phyloP scores from a whole-genome alignment of 192 early-diverging fungal genomes.

The Coemansia sp. region DNA sequence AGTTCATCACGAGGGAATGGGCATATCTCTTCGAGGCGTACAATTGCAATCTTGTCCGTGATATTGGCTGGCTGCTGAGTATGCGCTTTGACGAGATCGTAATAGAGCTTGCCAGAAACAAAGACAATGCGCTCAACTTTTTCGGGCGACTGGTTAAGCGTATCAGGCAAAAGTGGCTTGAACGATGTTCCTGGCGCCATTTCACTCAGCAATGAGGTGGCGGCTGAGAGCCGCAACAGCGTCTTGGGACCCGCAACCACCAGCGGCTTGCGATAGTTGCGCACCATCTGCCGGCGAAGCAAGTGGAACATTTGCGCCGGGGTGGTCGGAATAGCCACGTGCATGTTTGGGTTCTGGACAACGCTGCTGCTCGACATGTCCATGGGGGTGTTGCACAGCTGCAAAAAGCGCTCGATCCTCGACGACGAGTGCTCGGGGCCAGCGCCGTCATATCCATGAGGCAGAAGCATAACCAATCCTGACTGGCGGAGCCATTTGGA shows the following conservation, averaged over 20 bases:
- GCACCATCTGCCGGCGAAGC: slow-evolving; percentile 87
- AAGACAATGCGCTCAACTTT: slow-evolving; percentile 67
- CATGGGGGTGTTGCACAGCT: slow-evolving; percentile 82
- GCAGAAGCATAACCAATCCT: slow-evolving; percentile 88
- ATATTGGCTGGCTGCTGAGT: slow-evolving; percentile 45
- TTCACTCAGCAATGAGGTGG: slow-evolving; percentile 71
- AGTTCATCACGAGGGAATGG: slow-evolving; percentile 84
- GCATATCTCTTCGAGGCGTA: slow-evolving; percentile 88
- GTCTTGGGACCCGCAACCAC: slow-evolving; percentile 79
- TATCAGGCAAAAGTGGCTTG: slow-evolving; percentile 74
- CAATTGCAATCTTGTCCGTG: slow-evolving; percentile 68
- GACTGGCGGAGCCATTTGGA: slow-evolving; percentile 94
- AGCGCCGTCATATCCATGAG: slow-evolving; percentile 94
- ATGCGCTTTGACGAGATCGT: slow-evolving; percentile 84
- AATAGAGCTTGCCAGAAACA: slow-evolving; percentile 90
- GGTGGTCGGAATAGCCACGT: slow-evolving; percentile 87
- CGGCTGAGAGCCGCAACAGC: slow-evolving; percentile 62
- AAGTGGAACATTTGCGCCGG: slow-evolving; percentile 97
- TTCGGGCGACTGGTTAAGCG: slow-evolving; percentile 38
- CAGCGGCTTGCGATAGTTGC: slow-evolving; percentile 92
- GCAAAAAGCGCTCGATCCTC: slow-evolving; percentile 93
- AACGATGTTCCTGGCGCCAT: slow-evolving; percentile 87
- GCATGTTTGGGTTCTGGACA: slow-evolving; percentile 86
- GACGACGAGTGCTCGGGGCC: slow-evolving; percentile 93
- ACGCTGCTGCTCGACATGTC: slow-evolving; percentile 55